A percentile compares a stretch with the other conserved stretches of the same genome.
Conservation (phyloP, 371 early-diverging fungal species). For the Mycotypha africana region DNA sequence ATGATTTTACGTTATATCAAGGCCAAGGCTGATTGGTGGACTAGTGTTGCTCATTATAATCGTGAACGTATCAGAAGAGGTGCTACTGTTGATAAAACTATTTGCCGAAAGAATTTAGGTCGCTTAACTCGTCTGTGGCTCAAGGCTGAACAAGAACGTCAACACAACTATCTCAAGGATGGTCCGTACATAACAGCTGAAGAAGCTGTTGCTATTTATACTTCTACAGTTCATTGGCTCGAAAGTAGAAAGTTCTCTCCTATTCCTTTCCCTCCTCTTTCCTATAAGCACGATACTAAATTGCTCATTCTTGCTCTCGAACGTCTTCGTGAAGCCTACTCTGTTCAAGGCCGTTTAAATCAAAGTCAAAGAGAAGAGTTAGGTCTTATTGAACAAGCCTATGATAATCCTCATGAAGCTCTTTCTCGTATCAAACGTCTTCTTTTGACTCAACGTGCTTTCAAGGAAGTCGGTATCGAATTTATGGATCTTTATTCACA, state of each 20-base stretch:
- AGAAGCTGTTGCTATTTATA: slow-evolving; percentile 97
- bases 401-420: slow-evolving; percentile 96
- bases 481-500: slow-evolving; percentile 97
- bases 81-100: slow-evolving; percentile 99
- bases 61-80: slow-evolving; percentile 98
- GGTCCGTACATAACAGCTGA: slow-evolving; percentile 97
- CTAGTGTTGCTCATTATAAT: slow-evolving; percentile 95
- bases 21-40: slow-evolving; percentile 99
- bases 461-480: slow-evolving; percentile 99
- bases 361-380: slow-evolving; percentile 96
- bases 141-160: slow-evolving; percentile 98
- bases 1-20: slow-evolving; percentile 98
- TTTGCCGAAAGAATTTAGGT: slow-evolving; percentile 97
- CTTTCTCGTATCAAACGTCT: slow-evolving; percentile 94
- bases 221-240: slow-evolving; percentile 97
- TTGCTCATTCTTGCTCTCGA: slow-evolving; percentile 94
- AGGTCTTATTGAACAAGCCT: slow-evolving; percentile 96
- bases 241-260: slow-evolving; percentile 96
- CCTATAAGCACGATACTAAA: slow-evolving; percentile 98
- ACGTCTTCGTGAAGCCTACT: slow-evolving; percentile 92
- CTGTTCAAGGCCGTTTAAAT: slow-evolving; percentile 94
- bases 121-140: slow-evolving; percentile 97
- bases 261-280: slow-evolving; percentile 98
- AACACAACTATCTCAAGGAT: slow-evolving; percentile 97
- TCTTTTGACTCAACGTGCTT: slow-evolving; percentile 95